phyloP scores from a whole-genome alignment of 2,329 filamentous ascomycete genomes.

The Stylonectria norvegica region DNA sequence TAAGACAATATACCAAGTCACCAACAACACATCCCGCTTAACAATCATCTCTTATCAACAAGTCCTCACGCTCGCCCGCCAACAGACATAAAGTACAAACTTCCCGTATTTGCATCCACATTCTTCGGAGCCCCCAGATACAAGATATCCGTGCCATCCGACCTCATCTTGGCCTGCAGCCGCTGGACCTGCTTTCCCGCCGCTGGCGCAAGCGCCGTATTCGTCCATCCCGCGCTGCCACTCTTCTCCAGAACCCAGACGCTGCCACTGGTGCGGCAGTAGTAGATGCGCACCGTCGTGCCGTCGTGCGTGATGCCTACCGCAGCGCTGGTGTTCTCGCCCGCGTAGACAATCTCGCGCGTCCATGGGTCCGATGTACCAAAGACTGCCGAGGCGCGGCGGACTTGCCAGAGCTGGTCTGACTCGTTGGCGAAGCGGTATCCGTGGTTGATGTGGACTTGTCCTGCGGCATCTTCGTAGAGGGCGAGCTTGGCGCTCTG shows the following conservation, averaged over 20 bases:
- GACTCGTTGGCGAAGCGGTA: constrained; percentile 20
- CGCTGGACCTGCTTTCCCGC: constrained; percentile 13
- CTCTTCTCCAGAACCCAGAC: constrained; percentile 18
- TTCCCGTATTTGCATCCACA: constrained; percentile 15
- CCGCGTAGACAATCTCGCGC: constrained; percentile 15
- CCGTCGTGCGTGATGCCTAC: constrained; percentile 18
- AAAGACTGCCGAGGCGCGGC: constrained; percentile 13
- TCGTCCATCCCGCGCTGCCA: constrained; percentile 12
- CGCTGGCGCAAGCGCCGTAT: constrained; percentile 9
- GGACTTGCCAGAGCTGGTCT: constrained; percentile 14
- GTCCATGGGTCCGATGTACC: constrained; percentile 14
- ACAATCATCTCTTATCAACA: background rate
- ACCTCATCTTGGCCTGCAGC: constrained; percentile 15
- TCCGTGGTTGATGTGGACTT: constrained; percentile 12
- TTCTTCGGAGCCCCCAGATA: constrained; percentile 17
- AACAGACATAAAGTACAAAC: constrained; percentile 12
- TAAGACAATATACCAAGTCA: too few relatives aligned
- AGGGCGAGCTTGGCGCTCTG: constrained; percentile 21
- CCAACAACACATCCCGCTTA: too few relatives aligned
- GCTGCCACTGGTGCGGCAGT: constrained; percentile 15
- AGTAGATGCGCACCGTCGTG: constrained; percentile 17
- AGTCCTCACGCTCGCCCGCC: constrained; percentile 3
- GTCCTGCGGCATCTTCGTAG: constrained; percentile 14
- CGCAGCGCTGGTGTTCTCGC: constrained; percentile 15
- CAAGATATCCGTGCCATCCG: constrained; percentile 16